These are phyloP conservation scores for Suhomyces faveliae DNA, from an alignment of 805 yeast species.

Conservation along the genomic window DNA sequence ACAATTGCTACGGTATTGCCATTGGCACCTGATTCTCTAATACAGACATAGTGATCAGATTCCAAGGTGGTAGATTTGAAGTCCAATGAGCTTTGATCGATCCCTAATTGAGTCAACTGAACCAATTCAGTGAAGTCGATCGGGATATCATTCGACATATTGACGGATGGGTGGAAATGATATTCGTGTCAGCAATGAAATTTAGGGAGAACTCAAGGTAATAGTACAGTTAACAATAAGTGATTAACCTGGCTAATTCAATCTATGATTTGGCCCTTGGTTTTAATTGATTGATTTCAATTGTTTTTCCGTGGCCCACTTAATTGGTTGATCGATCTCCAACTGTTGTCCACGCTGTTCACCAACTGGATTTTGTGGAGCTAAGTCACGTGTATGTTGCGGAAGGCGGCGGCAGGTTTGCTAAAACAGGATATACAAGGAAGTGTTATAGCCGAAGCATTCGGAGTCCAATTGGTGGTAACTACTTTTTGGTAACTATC, in stretches of 20 bases:
- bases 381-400: neutral
- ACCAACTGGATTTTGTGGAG: conserved; percentile 1
- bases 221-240: neutral
- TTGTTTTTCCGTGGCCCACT: conserved; percentile 1
- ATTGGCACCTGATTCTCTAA: conserved; percentile 58
- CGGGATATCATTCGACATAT: conserved; percentile 63
- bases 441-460: too few species aligned
- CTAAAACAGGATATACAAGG: neutral
- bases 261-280: conserved; percentile 1
- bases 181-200: neutral
- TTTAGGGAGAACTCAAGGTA: neutral
- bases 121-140: conserved; percentile 95
- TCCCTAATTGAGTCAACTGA: conserved; percentile 82
- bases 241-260: neutral
- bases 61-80: conserved; percentile 93
- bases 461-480: too few species aligned
- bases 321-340: conserved; percentile 4
- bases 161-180: neutral
- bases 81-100: conserved; percentile 79
- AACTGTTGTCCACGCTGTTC: conserved; percentile 6
- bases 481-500: too few species aligned
- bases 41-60: conserved; percentile 86
- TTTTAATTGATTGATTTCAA: neutral
- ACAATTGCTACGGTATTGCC: conserved; percentile 93
- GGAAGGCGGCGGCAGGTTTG: neutral